Evolutionary conservation across 2,329 filamentous ascomycete species (phyloP), one percentile per base, ranked within the genome.

Genomic region (Raffaelea albimanens): DNA sequence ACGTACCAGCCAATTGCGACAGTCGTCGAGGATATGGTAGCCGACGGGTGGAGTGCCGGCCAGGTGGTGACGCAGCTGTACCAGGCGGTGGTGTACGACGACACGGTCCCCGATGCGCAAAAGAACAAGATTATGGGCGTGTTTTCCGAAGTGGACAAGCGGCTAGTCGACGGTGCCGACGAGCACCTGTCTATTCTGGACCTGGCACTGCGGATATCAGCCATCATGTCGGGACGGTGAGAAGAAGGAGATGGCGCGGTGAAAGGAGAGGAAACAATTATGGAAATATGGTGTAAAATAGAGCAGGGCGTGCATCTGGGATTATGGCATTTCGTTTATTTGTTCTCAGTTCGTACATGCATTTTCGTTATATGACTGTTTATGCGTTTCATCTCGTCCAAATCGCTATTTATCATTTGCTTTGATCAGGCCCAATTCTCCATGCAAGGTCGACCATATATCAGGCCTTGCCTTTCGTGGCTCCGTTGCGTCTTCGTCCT

Each of bases 141-240:
- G 3, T 98, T 98, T 61, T 96, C 90, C 1, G 90, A 97, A 64
- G 76, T 91, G 23, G 93, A 99, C 62, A 97, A 97, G 73, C 78
- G 93, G 54, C 67, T 98, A 42, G 85, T 95, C 5, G 94, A 99
- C 64, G 93, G 93, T 9, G 85, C 90, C 2, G 93, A 98, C 61
- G 93, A 98, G 67, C 91, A 98, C 62, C 70, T 98, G 21, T 88
- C 87, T 1, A 85, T 97, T 50, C 69, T 98, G 29, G 91, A 98
- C 63, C 62, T 97, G 54, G 76, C 85, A 7, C 72, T 97, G 60
- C 82, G 87, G 59, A 85, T 95, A 68, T 87, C 87, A 0, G 78
- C 77, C 25, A 81, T 93, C 49, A 61, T 95, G 61, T 29, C 25
- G 25, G 25, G 7, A 29, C 25, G 25, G 25, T 29, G 25, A 29